These are phyloP conservation scores for Sporisorium graminicola DNA, from an alignment of 1,284 basidiomycete species.

Conservation along the genomic window DNA sequence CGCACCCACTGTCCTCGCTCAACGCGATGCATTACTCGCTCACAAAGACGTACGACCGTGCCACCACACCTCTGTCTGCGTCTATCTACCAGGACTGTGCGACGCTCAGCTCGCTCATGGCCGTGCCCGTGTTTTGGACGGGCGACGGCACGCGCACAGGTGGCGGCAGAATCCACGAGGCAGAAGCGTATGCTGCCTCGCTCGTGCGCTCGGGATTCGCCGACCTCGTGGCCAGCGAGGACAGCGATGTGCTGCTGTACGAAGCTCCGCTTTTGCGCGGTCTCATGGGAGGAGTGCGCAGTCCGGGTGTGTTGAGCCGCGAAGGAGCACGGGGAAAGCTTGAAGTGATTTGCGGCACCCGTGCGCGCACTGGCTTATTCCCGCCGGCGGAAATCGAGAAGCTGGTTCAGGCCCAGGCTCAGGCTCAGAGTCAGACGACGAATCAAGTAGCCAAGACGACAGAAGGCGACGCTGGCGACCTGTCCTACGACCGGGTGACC, in stretches of 20 bases:
- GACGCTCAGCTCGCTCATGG: slow-evolving; percentile 54
- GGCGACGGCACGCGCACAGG: slow-evolving; percentile 57
- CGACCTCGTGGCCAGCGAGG: slow-evolving; percentile 68
- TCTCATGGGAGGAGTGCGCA: slow-evolving; percentile 49
- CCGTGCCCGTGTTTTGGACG: slow-evolving; percentile 64
- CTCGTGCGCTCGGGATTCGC: slow-evolving; percentile 64
- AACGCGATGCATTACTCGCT: slow-evolving; percentile 46
- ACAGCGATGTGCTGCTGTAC: slow-evolving; percentile 69
- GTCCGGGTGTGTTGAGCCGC: slow-evolving; percentile 5
- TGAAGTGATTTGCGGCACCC: slow-evolving; percentile 56
- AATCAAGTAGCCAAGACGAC: background rate
- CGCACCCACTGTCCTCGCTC: slow-evolving; percentile 24
- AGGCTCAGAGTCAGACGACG: background rate
- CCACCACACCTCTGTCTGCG: slow-evolving; percentile 46
- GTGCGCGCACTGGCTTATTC: slow-evolving; percentile 51
- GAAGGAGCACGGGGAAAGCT: slow-evolving; percentile 39
- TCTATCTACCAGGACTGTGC: slow-evolving; percentile 58
- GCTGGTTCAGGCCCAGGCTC: slow-evolving; percentile 7
- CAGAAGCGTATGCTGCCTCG: slow-evolving; percentile 67
- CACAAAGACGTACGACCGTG: slow-evolving; percentile 51
- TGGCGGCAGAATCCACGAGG: slow-evolving; percentile 64
- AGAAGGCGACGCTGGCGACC: background rate
- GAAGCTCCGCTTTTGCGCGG: slow-evolving; percentile 66
- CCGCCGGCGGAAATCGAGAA: slow-evolving; percentile 22
- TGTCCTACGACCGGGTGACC: slow-evolving; percentile 34